Percentiles rank a stretch among this genome's conserved stretches.
Evolutionary conservation across 225 moss, liverwort and hornwort species (phyloP).

Genomic region (Anthoceros angustus): DNA sequence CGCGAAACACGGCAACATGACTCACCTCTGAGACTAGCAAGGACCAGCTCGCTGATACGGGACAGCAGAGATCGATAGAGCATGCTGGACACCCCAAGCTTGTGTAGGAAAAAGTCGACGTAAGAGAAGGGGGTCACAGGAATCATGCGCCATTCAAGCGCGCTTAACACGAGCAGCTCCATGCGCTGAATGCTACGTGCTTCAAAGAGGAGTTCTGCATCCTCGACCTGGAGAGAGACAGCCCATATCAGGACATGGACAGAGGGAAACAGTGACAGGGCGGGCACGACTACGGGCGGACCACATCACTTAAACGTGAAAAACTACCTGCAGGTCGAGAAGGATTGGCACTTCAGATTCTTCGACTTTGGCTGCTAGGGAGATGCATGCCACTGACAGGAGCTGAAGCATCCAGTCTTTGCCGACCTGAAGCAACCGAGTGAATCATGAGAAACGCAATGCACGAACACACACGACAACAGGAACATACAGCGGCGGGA

Average conservation of each 20-base stretch:
- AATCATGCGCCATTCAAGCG: conserved; percentile 89
- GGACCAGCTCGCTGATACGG: conserved; percentile 67
- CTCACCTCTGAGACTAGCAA: conserved; percentile 45
- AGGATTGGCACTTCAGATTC: conserved; percentile 79
- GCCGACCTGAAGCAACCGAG: conserved; percentile 25
- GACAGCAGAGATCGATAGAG: conserved; percentile 50
- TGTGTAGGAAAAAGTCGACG: conserved; percentile 73
- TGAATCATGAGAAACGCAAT: too few species aligned
- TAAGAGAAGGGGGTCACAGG: conserved; percentile 79
- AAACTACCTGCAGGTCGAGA: conserved; percentile 60
- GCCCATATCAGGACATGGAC: background rate
- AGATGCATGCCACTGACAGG: conserved; percentile 67
- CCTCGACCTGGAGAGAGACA: conserved; percentile 36
- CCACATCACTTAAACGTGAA: background rate
- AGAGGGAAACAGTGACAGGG: background rate
- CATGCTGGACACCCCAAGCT: conserved; percentile 52
- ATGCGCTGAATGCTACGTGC: conserved; percentile 77
- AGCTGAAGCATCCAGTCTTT: conserved; percentile 68
- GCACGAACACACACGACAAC: background rate
- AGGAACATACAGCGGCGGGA: background rate
- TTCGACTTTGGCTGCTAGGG: conserved; percentile 87
- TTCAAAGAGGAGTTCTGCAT: conserved; percentile 68
- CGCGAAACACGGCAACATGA: too few species aligned
- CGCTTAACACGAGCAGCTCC: conserved; percentile 81
- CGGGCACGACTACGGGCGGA: background rate